Percentiles rank a stretch among this genome's conserved stretches.
These are phyloP conservation scores for Lasiosphaeria miniovina DNA, from an alignment of 495 filamentous ascomycete genomes.

Conservation along the genomic window DNA sequence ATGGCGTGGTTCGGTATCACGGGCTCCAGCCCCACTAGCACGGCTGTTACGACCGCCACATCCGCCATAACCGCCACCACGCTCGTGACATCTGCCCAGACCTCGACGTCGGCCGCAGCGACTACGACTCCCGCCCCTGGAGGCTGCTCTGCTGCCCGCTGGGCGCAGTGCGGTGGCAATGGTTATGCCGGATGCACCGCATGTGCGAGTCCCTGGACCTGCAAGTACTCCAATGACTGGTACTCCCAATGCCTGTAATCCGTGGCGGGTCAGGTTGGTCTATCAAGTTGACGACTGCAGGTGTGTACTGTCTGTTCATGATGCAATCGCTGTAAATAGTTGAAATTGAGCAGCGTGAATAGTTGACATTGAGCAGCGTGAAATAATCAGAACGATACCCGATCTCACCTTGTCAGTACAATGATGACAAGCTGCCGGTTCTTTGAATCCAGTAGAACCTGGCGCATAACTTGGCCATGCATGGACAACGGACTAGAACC, in stretches of 20 bases:
- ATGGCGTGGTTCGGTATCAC: conserved; percentile 37
- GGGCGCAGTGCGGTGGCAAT: conserved; percentile 47
- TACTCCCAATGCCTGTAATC: conserved; percentile 33
- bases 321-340: too few relatives aligned
- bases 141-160: conserved; percentile 25
- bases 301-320: too few relatives aligned
- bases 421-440: too few relatives aligned
- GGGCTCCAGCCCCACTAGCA: not conserved
- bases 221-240: conserved; percentile 30
- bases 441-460: too few relatives aligned
- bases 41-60: conserved; percentile 8
- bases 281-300: too few relatives aligned
- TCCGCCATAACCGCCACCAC: conserved; percentile 8
- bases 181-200: conserved; percentile 39
- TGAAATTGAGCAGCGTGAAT: too few relatives aligned
- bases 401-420: too few relatives aligned
- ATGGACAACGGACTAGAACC: too few relatives aligned
- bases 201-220: conserved; percentile 33
- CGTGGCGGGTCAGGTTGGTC: not conserved
- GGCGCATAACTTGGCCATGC: too few relatives aligned
- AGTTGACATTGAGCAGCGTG: too few relatives aligned
- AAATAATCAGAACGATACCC: too few relatives aligned
- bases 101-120: conserved; percentile 23
- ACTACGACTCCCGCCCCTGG: conserved; percentile 23
- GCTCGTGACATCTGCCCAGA: conserved; percentile 5